phyloP scores from a whole-genome alignment of 345 rosid genomes.

The Moricandia arvensis region DNA sequence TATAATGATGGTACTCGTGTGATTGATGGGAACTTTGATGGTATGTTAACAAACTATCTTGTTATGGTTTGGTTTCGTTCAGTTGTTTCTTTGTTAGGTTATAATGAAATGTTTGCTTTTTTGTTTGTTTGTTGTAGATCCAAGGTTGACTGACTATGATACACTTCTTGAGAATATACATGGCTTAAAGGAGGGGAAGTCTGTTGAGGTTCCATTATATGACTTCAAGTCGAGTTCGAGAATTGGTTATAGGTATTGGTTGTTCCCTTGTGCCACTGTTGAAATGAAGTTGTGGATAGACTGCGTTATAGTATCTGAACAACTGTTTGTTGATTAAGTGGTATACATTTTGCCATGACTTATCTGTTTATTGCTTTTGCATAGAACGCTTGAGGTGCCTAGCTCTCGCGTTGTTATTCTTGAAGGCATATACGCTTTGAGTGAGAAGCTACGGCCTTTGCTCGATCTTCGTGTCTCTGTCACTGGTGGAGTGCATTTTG shows the following conservation, averaged over 20 bases:
- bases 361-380: conserved; percentile 20
- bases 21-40: conserved; percentile 95
- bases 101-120: neutral
- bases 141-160: conserved; percentile 91
- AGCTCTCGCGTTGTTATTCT: conserved; percentile 86
- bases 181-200: conserved; percentile 79
- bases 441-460: conserved; percentile 80
- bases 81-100: neutral
- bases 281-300: neutral
- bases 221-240: conserved; percentile 96
- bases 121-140: conserved; percentile 64
- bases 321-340: conserved; percentile 1
- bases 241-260: conserved; percentile 48
- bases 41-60: conserved; percentile 40
- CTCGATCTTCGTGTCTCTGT: conserved; percentile 96
- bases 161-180: conserved; percentile 84
- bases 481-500: conserved; percentile 97
- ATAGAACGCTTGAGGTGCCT: conserved; percentile 89
- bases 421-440: conserved; percentile 94
- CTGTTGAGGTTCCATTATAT: conserved; percentile 85
- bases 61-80: conserved; percentile 7
- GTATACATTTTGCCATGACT: conserved; percentile 20
- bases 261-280: conserved; percentile 11
- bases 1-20: conserved; percentile 87
- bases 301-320: conserved; percentile 9